phyloP scores from a whole-genome alignment of 1,139 yeast genomes.

The Yamadazyma mexicana region DNA sequence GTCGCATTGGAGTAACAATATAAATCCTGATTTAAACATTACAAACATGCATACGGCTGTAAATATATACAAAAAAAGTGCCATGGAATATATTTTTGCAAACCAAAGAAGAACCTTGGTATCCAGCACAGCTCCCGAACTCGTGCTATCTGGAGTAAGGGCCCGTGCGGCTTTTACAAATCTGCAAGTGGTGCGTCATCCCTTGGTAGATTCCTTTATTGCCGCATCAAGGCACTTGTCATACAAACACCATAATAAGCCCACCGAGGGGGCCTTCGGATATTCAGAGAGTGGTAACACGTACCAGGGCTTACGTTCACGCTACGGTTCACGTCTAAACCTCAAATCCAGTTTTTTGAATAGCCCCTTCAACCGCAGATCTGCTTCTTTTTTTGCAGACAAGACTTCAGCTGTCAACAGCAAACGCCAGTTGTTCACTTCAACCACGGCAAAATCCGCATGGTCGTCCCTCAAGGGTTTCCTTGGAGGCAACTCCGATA shows the following conservation, averaged over 20 bases:
- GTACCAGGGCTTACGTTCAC: too few species aligned
- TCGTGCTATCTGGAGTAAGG: too few species aligned
- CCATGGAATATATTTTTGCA: too few species aligned
- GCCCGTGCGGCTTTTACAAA: too few species aligned
- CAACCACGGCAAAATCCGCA: neutral
- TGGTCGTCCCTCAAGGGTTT: neutral
- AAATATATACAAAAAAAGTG: neutral
- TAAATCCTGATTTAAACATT: neutral
- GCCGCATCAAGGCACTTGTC: neutral
- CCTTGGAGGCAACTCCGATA: neutral
- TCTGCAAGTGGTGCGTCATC: neutral
- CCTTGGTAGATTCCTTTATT: neutral
- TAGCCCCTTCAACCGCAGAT: too few species aligned
- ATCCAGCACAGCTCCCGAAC: too few species aligned
- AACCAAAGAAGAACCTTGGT: too few species aligned
- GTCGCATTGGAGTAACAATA: neutral
- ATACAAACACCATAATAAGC: neutral
- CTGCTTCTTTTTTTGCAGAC: neutral
- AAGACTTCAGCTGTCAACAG: neutral
- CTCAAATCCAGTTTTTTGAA: too few species aligned
- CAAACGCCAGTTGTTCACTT: neutral
- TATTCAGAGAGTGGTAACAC: too few species aligned
- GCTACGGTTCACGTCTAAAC: too few species aligned
- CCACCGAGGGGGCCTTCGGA: too few species aligned
- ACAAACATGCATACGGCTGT: constrained; percentile 1